Evolutionary conservation across 73 alveolate genomes (phyloP).

Genomic region (Paramecium caudatum): DNA sequence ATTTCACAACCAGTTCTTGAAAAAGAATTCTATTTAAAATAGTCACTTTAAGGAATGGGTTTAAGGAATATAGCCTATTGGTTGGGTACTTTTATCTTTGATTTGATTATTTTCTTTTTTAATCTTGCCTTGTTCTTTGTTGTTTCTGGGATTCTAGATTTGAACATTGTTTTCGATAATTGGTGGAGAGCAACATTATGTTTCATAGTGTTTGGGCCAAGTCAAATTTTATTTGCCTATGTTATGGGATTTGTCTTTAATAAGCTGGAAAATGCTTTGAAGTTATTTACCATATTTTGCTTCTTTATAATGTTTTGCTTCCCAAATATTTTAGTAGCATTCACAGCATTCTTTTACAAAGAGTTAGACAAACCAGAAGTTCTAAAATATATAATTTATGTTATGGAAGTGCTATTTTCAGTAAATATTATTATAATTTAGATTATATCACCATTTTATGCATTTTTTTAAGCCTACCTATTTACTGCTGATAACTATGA

Average conservation of each 20-base stretch:
- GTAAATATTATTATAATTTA: conserved; percentile 1
- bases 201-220: conserved; percentile 14
- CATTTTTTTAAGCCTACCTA: conserved; percentile 7
- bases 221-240: conserved; percentile 60
- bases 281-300: conserved; percentile 52
- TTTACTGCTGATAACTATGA: not conserved
- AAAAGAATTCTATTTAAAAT: conserved; percentile 67
- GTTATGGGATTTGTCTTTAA: conserved; percentile 71
- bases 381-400: not conserved
- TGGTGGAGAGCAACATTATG: not conserved
- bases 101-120: conserved; percentile 54
- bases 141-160: conserved; percentile 25
- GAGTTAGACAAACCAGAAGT: not conserved
- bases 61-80: conserved; percentile 68
- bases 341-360: not conserved
- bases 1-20: conserved; percentile 69
- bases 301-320: conserved; percentile 52
- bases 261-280: conserved; percentile 62
- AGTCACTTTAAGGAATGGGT: conserved; percentile 67
- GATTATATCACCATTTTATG: conserved; percentile 48
- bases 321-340: conserved; percentile 16
- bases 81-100: conserved; percentile 75
- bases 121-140: conserved; percentile 27
- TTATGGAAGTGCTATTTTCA: not conserved
- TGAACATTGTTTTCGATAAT: conserved; percentile 4